Evolutionary conservation across 345 rosid genomes (phyloP), one percentile per base, ranked within the genome.

Genomic region (Angophora floribunda): DNA sequence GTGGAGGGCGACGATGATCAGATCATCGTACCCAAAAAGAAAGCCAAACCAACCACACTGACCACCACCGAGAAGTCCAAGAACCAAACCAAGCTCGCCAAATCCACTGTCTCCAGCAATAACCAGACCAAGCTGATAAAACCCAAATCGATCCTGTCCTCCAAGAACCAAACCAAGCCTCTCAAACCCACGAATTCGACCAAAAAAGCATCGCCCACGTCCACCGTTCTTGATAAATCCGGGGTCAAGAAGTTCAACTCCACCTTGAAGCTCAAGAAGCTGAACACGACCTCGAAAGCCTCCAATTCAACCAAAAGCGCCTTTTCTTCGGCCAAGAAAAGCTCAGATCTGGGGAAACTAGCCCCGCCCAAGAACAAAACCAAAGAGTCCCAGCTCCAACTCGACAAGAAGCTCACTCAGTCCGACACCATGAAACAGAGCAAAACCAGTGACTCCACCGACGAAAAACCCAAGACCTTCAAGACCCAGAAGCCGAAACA

Each of bases 311-410:
- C 94, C 87, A 95, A 93, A 86, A 50, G 90, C 57, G 78, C 24
- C 44, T 78, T 91, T 11, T 78, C 86, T 41, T 44, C 92, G 8
- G 85, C 87, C 67, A 93, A 93, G 88, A 94, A 95, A 87, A 50
- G 94, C 88, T 85, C 85, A 65, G 89, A 89, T 89, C 89, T 87
- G 93, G 95, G 93, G 90, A 96, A 95, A 90, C 85, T 88, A 65
- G 89, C 75, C 80, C 59, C 92, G 45, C 82, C 93, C 91, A 93
- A 93, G 86, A 93, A 94, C 96, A 95, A 95, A 91, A 93, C 97
- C 89, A 87, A 52, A 17, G 28, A 44, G 67, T 85, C 86, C 28
- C 49, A 41, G 22, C 49, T 75, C 92, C 80, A 94, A 91, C 90
- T 86, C 91, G 32, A 70, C 92, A 80, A 52, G 51, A 92, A 78